These are phyloP conservation scores for Helenozyma baotianmanensis DNA, from an alignment of 805 yeast species.

Conservation along the genomic window DNA sequence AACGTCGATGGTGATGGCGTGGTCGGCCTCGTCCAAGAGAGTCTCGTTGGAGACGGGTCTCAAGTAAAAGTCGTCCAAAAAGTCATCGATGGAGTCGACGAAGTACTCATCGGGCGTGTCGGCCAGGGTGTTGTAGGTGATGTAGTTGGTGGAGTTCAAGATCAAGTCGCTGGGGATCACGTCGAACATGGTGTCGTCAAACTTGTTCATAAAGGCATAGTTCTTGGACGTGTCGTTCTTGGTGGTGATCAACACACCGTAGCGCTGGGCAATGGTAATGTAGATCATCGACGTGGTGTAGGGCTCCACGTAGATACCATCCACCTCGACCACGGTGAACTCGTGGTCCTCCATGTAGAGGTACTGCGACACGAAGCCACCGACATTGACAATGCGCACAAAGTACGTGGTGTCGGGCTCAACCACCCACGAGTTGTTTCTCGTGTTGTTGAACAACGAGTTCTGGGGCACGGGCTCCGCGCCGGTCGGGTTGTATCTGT, in stretches of 20 bases:
- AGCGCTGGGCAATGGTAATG: constrained; percentile 89
- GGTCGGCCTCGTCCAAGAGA: constrained; percentile 62
- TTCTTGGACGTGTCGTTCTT: constrained; percentile 57
- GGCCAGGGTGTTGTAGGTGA: constrained; percentile 49
- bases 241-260: constrained; percentile 72
- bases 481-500: constrained; percentile 86
- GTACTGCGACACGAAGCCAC: constrained; percentile 90
- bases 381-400: constrained; percentile 75
- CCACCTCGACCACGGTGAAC: constrained; percentile 84
- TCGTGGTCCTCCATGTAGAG: constrained; percentile 85
- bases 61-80: constrained; percentile 37
- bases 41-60: constrained; percentile 31
- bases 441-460: constrained; percentile 76
- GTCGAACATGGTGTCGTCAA: constrained; percentile 85
- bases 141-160: constrained; percentile 70
- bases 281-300: constrained; percentile 66
- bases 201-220: constrained; percentile 76
- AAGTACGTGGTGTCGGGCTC: constrained; percentile 83
- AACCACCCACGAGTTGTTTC: constrained; percentile 70
- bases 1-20: constrained; percentile 65
- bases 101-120: constrained; percentile 39
- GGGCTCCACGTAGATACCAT: constrained; percentile 82
- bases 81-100: constrained; percentile 42
- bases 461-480: constrained; percentile 95
- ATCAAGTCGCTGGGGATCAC: constrained; percentile 56